Evolutionary conservation across 169 alveolate genomes (phyloP).

Genomic region (Fabrea salina): DNA sequence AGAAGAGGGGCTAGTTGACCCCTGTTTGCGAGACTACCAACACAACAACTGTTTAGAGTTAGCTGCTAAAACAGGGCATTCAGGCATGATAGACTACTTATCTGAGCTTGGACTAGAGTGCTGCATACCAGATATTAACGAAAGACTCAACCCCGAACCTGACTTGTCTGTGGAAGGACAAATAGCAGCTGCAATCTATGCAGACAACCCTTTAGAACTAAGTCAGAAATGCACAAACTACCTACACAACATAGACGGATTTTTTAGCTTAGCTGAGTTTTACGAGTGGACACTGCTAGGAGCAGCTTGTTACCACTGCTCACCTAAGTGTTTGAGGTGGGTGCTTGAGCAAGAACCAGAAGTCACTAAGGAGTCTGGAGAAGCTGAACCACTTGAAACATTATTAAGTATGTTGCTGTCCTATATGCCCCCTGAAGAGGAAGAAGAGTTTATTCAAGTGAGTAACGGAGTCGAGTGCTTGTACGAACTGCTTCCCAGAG

Average conservation of each 20-base stretch:
- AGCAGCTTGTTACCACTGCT: background rate
- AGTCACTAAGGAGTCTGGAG: background rate
- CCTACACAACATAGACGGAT: slow-evolving; percentile 5
- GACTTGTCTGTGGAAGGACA: slow-evolving; percentile 1
- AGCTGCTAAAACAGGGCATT: background rate
- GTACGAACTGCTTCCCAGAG: background rate
- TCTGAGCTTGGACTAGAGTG: background rate
- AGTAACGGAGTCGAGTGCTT: slow-evolving; percentile 8
- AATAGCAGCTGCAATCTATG: background rate
- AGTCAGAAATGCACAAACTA: background rate
- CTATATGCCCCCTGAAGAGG: slow-evolving; percentile 15
- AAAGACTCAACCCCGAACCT: slow-evolving; percentile 2
- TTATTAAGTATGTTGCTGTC: background rate
- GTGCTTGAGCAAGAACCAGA: background rate
- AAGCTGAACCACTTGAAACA: background rate
- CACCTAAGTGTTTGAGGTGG: background rate
- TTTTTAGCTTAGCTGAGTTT: background rate
- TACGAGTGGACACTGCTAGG: slow-evolving; percentile 18
- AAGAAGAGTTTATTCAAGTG: slow-evolving; percentile 14
- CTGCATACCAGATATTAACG: background rate
- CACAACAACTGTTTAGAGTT: background rate
- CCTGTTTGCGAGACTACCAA: background rate
- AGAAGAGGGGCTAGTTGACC: background rate
- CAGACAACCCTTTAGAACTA: slow-evolving; percentile 14
- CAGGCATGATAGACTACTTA: background rate